These are phyloP conservation scores for Debaryomycetaceae sp. DNA, from an alignment of 1,139 yeast genomes.

Conservation along the genomic window DNA sequence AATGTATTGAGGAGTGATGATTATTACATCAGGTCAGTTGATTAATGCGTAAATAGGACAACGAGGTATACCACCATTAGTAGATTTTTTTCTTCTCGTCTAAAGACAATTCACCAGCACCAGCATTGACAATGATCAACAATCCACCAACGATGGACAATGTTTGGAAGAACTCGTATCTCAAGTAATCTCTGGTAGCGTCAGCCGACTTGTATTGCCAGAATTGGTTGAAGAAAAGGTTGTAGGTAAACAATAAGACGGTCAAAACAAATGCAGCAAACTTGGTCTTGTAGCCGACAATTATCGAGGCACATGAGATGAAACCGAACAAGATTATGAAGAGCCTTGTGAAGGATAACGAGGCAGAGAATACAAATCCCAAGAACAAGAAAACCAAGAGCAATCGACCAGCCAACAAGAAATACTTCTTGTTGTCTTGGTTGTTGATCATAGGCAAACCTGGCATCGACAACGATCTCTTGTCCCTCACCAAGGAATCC, in stretches of 20 bases:
- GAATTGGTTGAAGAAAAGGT: constrained; percentile 79
- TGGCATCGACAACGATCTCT: constrained; percentile 70
- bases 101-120: constrained; percentile 91
- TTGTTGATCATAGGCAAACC: constrained; percentile 87
- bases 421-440: constrained; percentile 80
- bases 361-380: constrained; percentile 78
- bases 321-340: constrained; percentile 70
- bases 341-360: constrained; percentile 67
- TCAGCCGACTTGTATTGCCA: constrained; percentile 74
- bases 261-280: constrained; percentile 82
- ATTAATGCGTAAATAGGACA: neutral
- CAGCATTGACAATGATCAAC: constrained; percentile 85
- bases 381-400: constrained; percentile 80
- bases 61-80: constrained; percentile 22
- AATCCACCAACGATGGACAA: constrained; percentile 94
- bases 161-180: constrained; percentile 93
- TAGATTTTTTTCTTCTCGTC: constrained; percentile 96
- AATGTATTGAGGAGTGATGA: neutral
- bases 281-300: constrained; percentile 91
- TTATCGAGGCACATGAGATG: constrained; percentile 71
- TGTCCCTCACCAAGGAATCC: constrained; percentile 83
- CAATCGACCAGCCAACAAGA: constrained; percentile 84
- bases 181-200: constrained; percentile 82
- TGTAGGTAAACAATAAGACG: constrained; percentile 68
- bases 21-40: neutral